Evolutionary conservation across 2,329 filamentous ascomycete genomes (phyloP).

Genomic region (Colletotrichum gloeosporioides): DNA sequence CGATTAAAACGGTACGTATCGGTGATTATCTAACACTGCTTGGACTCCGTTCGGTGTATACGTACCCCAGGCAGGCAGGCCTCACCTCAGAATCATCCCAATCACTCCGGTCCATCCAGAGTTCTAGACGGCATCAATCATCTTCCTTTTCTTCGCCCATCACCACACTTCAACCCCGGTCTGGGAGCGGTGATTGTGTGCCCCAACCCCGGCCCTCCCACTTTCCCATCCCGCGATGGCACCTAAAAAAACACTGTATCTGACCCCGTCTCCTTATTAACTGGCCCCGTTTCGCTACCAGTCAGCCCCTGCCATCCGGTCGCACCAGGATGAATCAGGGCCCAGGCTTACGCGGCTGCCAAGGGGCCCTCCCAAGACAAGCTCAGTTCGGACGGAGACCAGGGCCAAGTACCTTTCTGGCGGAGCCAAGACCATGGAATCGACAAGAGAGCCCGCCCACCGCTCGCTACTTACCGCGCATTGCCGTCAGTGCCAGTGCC

Average conservation of each 20-base stretch:
- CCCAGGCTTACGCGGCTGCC: constrained; percentile 21
- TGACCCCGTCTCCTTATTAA: constrained; percentile 4
- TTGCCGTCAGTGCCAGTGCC: background rate
- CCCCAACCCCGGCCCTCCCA: background rate
- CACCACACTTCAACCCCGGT: background rate
- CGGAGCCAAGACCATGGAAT: background rate
- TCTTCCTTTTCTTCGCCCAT: background rate
- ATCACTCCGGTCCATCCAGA: background rate
- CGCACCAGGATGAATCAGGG: constrained; percentile 21
- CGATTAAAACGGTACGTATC: background rate
- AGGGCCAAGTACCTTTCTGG: background rate
- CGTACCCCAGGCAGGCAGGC: background rate
- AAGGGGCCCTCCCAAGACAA: constrained; percentile 12
- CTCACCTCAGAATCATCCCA: background rate
- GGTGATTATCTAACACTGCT: background rate
- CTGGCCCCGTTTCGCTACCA: background rate
- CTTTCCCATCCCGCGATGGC: constrained; percentile 10
- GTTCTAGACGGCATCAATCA: background rate
- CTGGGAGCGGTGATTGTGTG: background rate
- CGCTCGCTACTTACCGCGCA: background rate
- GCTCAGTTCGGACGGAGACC: constrained; percentile 6
- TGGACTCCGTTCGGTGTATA: background rate
- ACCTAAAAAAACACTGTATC: constrained; percentile 1
- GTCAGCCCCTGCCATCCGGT: constrained; percentile 11
- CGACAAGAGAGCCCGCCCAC: background rate